These are phyloP conservation scores for Heritiera fomes DNA, from an alignment of 345 rosid species.

Conservation along the genomic window DNA sequence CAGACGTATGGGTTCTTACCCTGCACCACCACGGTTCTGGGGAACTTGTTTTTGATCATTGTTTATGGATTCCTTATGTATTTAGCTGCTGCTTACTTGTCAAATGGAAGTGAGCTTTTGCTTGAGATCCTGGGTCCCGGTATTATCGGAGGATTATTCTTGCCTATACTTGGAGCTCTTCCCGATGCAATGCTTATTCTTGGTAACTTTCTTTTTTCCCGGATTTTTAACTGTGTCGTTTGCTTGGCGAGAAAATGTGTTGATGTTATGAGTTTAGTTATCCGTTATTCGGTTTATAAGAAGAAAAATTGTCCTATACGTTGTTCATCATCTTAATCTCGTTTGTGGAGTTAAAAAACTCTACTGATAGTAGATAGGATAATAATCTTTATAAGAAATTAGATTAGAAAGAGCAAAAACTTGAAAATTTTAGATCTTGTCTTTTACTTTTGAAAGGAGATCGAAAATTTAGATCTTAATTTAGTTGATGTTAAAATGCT, in stretches of 20 bases:
- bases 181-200: slow-evolving; percentile 98
- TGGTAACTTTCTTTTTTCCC: slow-evolving; percentile 38
- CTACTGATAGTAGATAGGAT: too few species aligned
- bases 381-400: slow-evolving; percentile 14
- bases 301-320: too few species aligned
- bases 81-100: slow-evolving; percentile 75
- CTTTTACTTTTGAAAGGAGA: neutral
- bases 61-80: slow-evolving; percentile 85
- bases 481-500: neutral
- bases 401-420: neutral
- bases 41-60: slow-evolving; percentile 72
- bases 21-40: slow-evolving; percentile 70
- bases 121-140: slow-evolving; percentile 96
- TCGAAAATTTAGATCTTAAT: neutral
- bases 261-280: too few species aligned
- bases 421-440: neutral
- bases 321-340: too few species aligned
- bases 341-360: too few species aligned
- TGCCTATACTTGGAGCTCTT: slow-evolving; percentile 91
- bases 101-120: slow-evolving; percentile 85
- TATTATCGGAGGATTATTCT: slow-evolving; percentile 85
- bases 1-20: slow-evolving; percentile 95
- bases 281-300: neutral
- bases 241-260: neutral
- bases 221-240: neutral